Evolutionary conservation across 352 stramenopile genomes (phyloP).

Genomic region (Globisporangium takayamanum): DNA sequence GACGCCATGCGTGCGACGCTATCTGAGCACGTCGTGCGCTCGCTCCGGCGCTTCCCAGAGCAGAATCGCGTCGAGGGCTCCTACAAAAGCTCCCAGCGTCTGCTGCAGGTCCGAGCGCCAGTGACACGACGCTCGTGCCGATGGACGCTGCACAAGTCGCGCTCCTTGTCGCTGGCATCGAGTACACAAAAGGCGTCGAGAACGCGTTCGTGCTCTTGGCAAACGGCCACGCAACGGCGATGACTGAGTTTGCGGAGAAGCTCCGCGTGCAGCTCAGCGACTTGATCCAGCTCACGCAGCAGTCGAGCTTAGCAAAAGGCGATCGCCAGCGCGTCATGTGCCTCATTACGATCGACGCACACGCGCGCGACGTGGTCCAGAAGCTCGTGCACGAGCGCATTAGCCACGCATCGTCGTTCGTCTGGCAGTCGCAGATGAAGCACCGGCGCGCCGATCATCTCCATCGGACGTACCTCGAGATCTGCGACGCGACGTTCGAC

Average conservation of each 20-base stretch:
- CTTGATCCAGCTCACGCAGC: constrained; percentile 89
- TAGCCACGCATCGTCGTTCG: constrained; percentile 60
- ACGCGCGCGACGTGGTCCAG: constrained; percentile 89
- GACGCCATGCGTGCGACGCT: constrained; percentile 89
- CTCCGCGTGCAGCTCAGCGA: constrained; percentile 89
- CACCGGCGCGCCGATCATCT: constrained; percentile 38
- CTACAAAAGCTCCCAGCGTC: constrained; percentile 55
- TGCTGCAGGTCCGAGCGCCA: constrained; percentile 11
- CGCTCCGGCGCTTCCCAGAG: constrained; percentile 80
- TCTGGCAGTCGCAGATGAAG: constrained; percentile 95
- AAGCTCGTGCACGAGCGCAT: constrained; percentile 88
- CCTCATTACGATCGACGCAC: constrained; percentile 93
- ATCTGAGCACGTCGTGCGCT: constrained; percentile 82
- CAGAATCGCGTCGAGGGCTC: constrained; percentile 91
- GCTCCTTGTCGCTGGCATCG: constrained; percentile 86
- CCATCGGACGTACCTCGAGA: constrained; percentile 70
- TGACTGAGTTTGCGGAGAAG: constrained; percentile 83
- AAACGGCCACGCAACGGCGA: constrained; percentile 68
- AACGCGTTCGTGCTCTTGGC: constrained; percentile 54
- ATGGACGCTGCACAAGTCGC: constrained; percentile 91
- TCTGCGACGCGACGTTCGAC: constrained; percentile 89
- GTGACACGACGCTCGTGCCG: constrained; percentile 26
- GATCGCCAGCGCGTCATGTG: constrained; percentile 92
- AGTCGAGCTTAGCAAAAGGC: constrained; percentile 56
- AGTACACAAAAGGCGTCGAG: constrained; percentile 87